Conservation (phyloP, 2,329 filamentous ascomycete species). For the Colletotrichum viniferum region DNA sequence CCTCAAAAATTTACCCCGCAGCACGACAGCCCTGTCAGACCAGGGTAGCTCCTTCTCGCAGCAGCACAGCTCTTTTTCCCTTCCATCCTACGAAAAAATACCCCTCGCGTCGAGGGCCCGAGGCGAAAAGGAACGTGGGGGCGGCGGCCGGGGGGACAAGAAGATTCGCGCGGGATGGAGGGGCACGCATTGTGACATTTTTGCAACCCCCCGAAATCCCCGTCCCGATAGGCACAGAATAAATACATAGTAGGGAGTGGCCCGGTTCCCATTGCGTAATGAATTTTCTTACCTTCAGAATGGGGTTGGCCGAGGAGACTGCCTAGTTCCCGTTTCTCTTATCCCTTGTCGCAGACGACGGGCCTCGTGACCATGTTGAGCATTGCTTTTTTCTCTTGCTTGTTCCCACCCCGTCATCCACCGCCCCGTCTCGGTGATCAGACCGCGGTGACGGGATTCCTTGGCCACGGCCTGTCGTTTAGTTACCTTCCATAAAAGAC, state of each 20-base stretch:
- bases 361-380: conserved; percentile 1
- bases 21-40: background rate
- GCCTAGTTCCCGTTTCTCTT: background rate
- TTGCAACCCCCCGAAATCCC: background rate
- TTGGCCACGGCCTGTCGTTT: background rate
- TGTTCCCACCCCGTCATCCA: background rate
- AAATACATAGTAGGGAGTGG: background rate
- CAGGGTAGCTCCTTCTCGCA: background rate
- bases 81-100: background rate
- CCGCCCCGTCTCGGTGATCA: background rate
- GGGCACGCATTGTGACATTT: background rate
- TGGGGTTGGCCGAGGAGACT: background rate
- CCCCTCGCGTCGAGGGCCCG: background rate
- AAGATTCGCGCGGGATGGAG: background rate
- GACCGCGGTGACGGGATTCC: background rate
- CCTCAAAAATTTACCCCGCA: background rate
- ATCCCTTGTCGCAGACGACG: conserved; percentile 7
- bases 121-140: background rate
- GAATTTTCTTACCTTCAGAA: background rate
- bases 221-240: background rate
- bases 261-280: background rate
- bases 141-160: background rate
- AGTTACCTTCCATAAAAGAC: background rate
- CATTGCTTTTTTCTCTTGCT: background rate
- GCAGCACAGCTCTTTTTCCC: background rate